Evolutionary conservation across 768 basidiomycete species (phyloP), one percentile per base, ranked within the genome.

Genomic region (Russula lepida): DNA sequence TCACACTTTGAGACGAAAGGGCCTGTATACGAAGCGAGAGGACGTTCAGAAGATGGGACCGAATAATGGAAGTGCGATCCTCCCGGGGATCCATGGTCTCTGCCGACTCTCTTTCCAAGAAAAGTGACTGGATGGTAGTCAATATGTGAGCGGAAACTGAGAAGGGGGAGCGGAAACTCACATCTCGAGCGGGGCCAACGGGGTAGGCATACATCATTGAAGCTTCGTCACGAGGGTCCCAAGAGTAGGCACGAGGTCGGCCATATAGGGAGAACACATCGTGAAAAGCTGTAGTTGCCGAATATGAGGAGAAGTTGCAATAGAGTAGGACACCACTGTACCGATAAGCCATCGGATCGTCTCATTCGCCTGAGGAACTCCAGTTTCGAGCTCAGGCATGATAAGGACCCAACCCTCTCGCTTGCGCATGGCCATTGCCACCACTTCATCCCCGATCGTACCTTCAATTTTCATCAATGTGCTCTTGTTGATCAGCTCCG

Each of bases 201-300:
- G 95, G 95, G 71, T 98, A 97, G 0, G 85, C 92, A 72, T 95
- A 98, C 86, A 98, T 94, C 72, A 95, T 79, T 11, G 90, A 92
- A 8, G 72, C 70, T 0, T 84, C 81, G 70, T 95, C 85, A 15
- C 88, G 81, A 55, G 90, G 90, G 68, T 98, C 90, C 92, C 92
- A 98, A 28, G 83, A 86, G 76, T 95, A 97, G 25, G 78, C 74
- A 25, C 83, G 80, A 5, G 94, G 93, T 50, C 95, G 81, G 33
- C 97, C 95, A 69, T 98, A 95, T 23, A 98, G 77, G 54, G 81
- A 80, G 70, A 94, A 97, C 2, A 87, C 84, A 70, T 93, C 92
- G 67, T 94, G 93, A 43, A 94, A 77, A 15, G 82, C 90, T 90
- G 66, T 56, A 21, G 11, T 61, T 46, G 43, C 13, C 33, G 60